Percentiles rank a stretch among this genome's conserved stretches.
phyloP scores from a whole-genome alignment of 495 filamentous ascomycete genomes.

The Tuber calosporum region DNA sequence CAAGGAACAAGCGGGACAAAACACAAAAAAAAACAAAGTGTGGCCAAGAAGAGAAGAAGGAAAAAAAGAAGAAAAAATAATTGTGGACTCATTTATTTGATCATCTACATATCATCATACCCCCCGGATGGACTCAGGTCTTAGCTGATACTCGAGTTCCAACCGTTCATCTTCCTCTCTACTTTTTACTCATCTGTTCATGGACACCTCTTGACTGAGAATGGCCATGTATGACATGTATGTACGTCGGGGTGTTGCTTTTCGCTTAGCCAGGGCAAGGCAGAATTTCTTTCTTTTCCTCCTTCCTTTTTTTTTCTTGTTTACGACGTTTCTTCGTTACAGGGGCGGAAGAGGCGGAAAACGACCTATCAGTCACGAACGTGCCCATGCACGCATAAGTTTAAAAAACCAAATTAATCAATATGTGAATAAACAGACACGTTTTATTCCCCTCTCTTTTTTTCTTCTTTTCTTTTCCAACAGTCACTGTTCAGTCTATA shows the following conservation, averaged over 20 bases:
- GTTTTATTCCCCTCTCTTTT: background rate
- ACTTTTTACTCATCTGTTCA: background rate
- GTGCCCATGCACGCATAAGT: background rate
- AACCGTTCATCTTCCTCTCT: background rate
- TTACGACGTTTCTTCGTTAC: background rate
- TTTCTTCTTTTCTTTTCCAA: background rate
- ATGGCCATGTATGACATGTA: constrained; percentile 1
- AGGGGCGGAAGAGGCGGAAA: background rate
- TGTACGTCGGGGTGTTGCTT: background rate
- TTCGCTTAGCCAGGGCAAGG: background rate
- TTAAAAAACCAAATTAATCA: background rate
- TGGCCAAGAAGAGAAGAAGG: background rate
- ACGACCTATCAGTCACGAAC: background rate
- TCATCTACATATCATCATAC: background rate
- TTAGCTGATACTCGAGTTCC: background rate
- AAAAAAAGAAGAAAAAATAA: background rate
- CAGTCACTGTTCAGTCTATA: too few relatives aligned
- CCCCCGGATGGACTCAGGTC: background rate
- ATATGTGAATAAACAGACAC: background rate
- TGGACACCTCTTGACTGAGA: background rate
- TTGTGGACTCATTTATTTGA: constrained; percentile 2
- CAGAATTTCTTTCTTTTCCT: background rate
- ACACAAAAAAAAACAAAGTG: background rate
- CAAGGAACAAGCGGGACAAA: background rate
- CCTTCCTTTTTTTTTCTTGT: background rate